Evolutionary conservation across 208 protist species (phyloP).

Genomic region (Trypanosoma congolense): DNA sequence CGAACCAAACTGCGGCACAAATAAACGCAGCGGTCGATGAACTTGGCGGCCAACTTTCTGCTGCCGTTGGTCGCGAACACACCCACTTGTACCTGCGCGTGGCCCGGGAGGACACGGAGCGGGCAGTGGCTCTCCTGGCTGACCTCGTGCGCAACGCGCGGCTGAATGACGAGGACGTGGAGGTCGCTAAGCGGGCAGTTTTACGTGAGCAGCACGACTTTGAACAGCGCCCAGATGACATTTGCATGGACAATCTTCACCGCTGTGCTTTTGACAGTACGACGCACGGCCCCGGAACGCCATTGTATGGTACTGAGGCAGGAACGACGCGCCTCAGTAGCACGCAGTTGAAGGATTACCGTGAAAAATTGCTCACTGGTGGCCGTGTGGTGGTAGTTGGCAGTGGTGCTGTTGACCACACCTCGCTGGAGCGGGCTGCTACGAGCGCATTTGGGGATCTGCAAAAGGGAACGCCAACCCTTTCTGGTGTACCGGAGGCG

Average conservation of each 20-base stretch:
- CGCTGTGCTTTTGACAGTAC: slow-evolving; percentile 89
- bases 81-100: slow-evolving; percentile 94
- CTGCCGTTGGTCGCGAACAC: slow-evolving; percentile 96
- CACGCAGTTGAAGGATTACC: slow-evolving; percentile 73
- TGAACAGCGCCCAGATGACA: slow-evolving; percentile 89
- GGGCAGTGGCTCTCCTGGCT: slow-evolving; percentile 93
- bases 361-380: slow-evolving; percentile 83
- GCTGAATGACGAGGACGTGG: slow-evolving; percentile 81
- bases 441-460: slow-evolving; percentile 89
- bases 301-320: slow-evolving; percentile 94
- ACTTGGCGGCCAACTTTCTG: slow-evolving; percentile 95
- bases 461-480: slow-evolving; percentile 15
- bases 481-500: slow-evolving; percentile 31
- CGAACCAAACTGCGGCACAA: slow-evolving; percentile 72
- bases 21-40: slow-evolving; percentile 94
- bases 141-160: slow-evolving; percentile 96
- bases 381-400: slow-evolving; percentile 94
- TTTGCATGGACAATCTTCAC: slow-evolving; percentile 96
- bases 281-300: slow-evolving; percentile 84
- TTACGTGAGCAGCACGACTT: slow-evolving; percentile 92
- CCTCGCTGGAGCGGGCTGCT: slow-evolving; percentile 88
- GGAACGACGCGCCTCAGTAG: slow-evolving; percentile 86
- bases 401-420: slow-evolving; percentile 94
- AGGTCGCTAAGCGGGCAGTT: slow-evolving; percentile 88
- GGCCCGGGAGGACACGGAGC: slow-evolving; percentile 89